Evolutionary conservation across 2,329 filamentous ascomycete species (phyloP).

Genomic region (Fusarium udum): DNA sequence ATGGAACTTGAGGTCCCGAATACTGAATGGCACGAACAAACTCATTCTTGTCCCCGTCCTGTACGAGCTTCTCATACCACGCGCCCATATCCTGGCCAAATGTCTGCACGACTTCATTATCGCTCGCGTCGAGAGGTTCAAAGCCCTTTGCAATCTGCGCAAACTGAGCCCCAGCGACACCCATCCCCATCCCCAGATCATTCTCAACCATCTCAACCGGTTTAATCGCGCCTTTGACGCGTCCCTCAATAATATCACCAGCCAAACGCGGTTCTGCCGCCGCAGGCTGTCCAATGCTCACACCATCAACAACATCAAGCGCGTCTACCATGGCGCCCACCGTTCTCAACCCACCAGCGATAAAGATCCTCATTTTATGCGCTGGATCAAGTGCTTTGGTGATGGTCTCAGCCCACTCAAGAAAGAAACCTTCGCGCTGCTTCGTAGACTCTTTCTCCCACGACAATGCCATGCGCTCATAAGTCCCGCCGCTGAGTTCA

Average conservation of each 20-base stretch:
- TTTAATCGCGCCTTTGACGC: slow-evolving; percentile 28
- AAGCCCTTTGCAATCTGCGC: slow-evolving; percentile 28
- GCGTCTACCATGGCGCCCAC: slow-evolving; percentile 67
- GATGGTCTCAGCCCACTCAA: slow-evolving; percentile 66
- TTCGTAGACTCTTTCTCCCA: slow-evolving; percentile 63
- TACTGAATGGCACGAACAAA: slow-evolving; percentile 36
- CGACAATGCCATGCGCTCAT: slow-evolving; percentile 60
- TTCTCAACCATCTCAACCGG: slow-evolving; percentile 22
- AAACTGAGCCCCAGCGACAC: slow-evolving; percentile 28
- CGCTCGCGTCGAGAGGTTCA: slow-evolving; percentile 43
- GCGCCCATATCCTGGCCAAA: slow-evolving; percentile 38
- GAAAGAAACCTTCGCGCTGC: slow-evolving; percentile 66
- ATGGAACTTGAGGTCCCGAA: slow-evolving; percentile 28
- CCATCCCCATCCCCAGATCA: slow-evolving; percentile 12
- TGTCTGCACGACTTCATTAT: slow-evolving; percentile 28
- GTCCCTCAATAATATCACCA: slow-evolving; percentile 41
- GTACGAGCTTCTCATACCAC: slow-evolving; percentile 35
- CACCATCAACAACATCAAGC: slow-evolving; percentile 64
- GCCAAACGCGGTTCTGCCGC: slow-evolving; percentile 48
- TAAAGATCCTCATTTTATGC: slow-evolving; percentile 62
- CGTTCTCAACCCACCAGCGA: slow-evolving; percentile 67
- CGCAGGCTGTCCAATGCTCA: slow-evolving; percentile 60
- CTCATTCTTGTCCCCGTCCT: slow-evolving; percentile 44
- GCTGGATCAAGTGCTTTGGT: slow-evolving; percentile 44
- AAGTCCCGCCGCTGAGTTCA: slow-evolving; percentile 68